These are phyloP conservation scores for Ramaria sp. DNA, from an alignment of 768 basidiomycete genomes.

Conservation along the genomic window DNA sequence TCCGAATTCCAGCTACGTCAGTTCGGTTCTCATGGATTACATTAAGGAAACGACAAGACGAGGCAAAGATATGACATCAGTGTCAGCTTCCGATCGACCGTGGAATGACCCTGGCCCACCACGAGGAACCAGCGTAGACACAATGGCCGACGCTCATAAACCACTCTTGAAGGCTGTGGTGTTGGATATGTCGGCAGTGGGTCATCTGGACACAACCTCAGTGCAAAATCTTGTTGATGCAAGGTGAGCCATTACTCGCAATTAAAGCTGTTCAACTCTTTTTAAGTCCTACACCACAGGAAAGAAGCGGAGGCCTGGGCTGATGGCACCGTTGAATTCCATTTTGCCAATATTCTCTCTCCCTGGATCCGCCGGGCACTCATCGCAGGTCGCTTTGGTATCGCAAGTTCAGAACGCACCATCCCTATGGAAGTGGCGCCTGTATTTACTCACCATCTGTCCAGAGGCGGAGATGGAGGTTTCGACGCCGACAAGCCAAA, in stretches of 20 bases:
- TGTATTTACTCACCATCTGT: constrained; percentile 50
- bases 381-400: constrained; percentile 84
- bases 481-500: constrained; percentile 7
- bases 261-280: not conserved
- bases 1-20: constrained; percentile 63
- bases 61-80: constrained; percentile 59
- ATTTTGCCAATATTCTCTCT: constrained; percentile 85
- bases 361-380: constrained; percentile 91
- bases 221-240: constrained; percentile 88
- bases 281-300: constrained; percentile 22
- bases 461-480: constrained; percentile 8
- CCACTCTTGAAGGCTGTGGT: constrained; percentile 79
- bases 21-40: constrained; percentile 66
- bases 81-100: constrained; percentile 62
- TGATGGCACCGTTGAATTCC: constrained; percentile 76
- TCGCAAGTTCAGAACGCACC: constrained; percentile 35
- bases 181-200: constrained; percentile 80
- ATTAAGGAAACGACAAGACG: constrained; percentile 70
- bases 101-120: constrained; percentile 91
- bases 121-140: constrained; percentile 27
- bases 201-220: constrained; percentile 86
- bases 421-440: constrained; percentile 58
- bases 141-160: constrained; percentile 35
- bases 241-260: not conserved
- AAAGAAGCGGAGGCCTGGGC: constrained; percentile 83